Percentiles rank a stretch among this genome's conserved stretches.
phyloP scores from a whole-genome alignment of 495 filamentous ascomycete genomes.

The Apiosordaria backusii region DNA sequence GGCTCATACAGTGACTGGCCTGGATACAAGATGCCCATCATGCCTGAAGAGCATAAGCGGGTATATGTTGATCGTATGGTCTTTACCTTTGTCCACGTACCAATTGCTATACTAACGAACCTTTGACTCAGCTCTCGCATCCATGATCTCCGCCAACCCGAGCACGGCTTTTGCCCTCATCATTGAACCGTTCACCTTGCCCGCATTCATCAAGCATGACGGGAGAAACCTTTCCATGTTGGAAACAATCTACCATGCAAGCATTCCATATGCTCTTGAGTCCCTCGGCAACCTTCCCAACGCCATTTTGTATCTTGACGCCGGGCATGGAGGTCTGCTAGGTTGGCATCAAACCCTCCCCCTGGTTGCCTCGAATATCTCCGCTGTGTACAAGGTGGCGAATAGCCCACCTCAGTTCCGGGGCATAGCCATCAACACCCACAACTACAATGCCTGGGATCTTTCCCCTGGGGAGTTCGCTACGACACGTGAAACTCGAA shows the following conservation, averaged over 20 bases:
- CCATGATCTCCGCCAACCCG: no score
- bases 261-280: slow-evolving; percentile 57
- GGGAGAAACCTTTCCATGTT: no score
- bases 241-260: slow-evolving; percentile 53
- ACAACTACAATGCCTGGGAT: slow-evolving; percentile 58
- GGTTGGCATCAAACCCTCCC: slow-evolving; percentile 64
- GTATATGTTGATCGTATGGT: no score
- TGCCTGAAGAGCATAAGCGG: no score
- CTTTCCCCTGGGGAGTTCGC: slow-evolving; percentile 52
- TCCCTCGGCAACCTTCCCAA: slow-evolving; percentile 60
- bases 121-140: no score
- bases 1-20: no score
- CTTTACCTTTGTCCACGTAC: no score
- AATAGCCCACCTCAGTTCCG: slow-evolving; percentile 55
- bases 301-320: slow-evolving; percentile 65
- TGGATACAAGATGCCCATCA: no score
- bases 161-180: slow-evolving; percentile 39
- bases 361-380: slow-evolving; percentile 59
- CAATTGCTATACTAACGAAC: no score
- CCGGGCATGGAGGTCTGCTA: slow-evolving; percentile 61
- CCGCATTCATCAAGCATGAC: slow-evolving; percentile 46
- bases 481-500: slow-evolving; percentile 36
- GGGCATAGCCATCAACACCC: slow-evolving; percentile 63
- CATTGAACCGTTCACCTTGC: slow-evolving; percentile 62
- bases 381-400: slow-evolving; percentile 53